These are phyloP conservation scores for Myriosclerotinia duriaeana DNA, from an alignment of 2,329 filamentous ascomycete genomes.

Conservation along the genomic window DNA sequence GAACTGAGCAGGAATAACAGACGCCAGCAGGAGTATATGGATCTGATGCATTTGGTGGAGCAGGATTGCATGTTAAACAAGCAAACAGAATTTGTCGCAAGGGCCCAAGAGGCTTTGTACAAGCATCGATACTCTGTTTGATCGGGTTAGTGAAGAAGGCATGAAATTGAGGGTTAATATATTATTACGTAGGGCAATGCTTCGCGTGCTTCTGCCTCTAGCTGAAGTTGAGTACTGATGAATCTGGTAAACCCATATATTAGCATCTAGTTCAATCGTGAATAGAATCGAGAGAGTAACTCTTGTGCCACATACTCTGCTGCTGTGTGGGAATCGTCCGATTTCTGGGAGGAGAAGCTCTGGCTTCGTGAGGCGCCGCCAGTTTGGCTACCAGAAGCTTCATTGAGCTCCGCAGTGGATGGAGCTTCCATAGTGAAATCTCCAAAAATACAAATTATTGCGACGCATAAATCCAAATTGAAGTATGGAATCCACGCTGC, in stretches of 20 bases:
- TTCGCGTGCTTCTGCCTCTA: slow-evolving; percentile 94
- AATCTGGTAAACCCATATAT: slow-evolving; percentile 55
- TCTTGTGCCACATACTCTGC: slow-evolving; percentile 41
- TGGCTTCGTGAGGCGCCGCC: slow-evolving; percentile 48
- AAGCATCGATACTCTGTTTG: slow-evolving; percentile 82
- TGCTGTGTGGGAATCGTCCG: slow-evolving; percentile 55
- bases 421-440: slow-evolving; percentile 1
- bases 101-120: slow-evolving; percentile 85
- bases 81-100: slow-evolving; percentile 88
- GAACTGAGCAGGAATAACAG: slow-evolving; percentile 95
- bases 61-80: slow-evolving; percentile 89
- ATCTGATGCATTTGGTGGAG: slow-evolving; percentile 61
- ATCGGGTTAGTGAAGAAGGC: slow-evolving; percentile 23
- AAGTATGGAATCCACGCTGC: background rate
- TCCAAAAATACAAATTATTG: background rate
- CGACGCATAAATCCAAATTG: background rate
- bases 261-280: background rate
- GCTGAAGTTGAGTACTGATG: slow-evolving; percentile 81
- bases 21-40: slow-evolving; percentile 75
- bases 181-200: slow-evolving; percentile 80
- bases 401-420: background rate
- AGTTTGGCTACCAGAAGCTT: slow-evolving; percentile 26
- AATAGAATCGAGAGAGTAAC: slow-evolving; percentile 6
- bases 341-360: slow-evolving; percentile 56
- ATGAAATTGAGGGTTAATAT: slow-evolving; percentile 11